Evolutionary conservation across 345 rosid genomes (phyloP).

Genomic region (Salix caprea): DNA sequence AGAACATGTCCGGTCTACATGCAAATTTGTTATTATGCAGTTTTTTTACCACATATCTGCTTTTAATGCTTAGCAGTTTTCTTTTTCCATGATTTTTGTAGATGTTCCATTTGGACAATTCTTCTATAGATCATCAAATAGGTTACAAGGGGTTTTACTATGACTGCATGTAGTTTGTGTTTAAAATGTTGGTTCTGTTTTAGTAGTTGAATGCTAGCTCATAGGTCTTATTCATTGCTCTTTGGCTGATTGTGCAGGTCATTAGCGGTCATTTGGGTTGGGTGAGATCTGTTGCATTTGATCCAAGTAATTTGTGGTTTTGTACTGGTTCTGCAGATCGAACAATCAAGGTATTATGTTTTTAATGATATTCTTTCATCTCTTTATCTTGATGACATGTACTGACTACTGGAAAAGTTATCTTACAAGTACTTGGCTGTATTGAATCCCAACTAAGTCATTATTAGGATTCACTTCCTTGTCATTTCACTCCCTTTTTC

Average conservation of each 20-base stretch:
- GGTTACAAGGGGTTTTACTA: not conserved
- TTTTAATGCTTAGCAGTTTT: not conserved
- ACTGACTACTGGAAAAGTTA: not conserved
- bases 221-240: conserved; percentile 6
- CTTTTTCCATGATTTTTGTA: not conserved
- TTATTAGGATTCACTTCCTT: not conserved
- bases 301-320: conserved; percentile 96
- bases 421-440: not conserved
- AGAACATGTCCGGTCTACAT: not conserved
- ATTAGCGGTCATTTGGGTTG: conserved; percentile 98
- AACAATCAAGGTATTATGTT: conserved; percentile 69
- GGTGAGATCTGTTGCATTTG: conserved; percentile 96
- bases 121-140: not conserved
- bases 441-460: not conserved
- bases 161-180: not conserved
- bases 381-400: not conserved
- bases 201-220: not conserved
- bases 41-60: not conserved
- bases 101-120: not conserved
- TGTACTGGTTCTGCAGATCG: conserved; percentile 99
- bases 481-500: not conserved
- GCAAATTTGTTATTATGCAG: not conserved
- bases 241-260: conserved; percentile 43
- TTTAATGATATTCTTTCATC: not conserved
- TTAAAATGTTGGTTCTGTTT: not conserved